These are phyloP conservation scores for Polychytrium aggregatum DNA, from an alignment of 192 early-diverging fungal genomes.

Conservation along the genomic window DNA sequence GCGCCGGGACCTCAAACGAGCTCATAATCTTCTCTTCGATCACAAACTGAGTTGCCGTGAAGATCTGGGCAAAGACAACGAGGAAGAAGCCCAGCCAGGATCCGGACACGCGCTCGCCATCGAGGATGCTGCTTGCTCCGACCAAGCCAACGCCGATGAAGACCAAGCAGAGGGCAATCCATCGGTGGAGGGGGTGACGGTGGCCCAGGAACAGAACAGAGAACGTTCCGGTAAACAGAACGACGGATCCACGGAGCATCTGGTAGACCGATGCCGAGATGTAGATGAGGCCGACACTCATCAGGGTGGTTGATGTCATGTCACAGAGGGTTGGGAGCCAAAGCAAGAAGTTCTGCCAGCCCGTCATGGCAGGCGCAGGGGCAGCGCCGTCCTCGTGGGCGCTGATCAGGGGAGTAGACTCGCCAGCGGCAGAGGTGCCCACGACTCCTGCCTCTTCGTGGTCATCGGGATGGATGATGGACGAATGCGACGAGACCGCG, in stretches of 20 bases:
- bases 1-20: constrained; percentile 65
- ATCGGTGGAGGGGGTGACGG: constrained; percentile 64
- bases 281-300: constrained; percentile 96
- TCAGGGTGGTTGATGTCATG: constrained; percentile 70
- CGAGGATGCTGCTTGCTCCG: constrained; percentile 29
- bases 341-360: constrained; percentile 45
- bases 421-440: constrained; percentile 2
- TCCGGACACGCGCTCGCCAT: background rate
- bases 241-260: constrained; percentile 93
- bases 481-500: background rate
- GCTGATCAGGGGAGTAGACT: constrained; percentile 11
- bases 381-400: constrained; percentile 1
- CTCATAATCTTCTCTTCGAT: constrained; percentile 88
- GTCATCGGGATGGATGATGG: constrained; percentile 4
- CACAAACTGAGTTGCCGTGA: constrained; percentile 92
- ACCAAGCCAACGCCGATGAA: constrained; percentile 84
- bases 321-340: constrained; percentile 77
- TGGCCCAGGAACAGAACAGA: constrained; percentile 76
- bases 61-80: constrained; percentile 81
- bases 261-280: constrained; percentile 85
- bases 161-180: constrained; percentile 71
- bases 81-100: constrained; percentile 69
- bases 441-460: constrained; percentile 11
- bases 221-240: constrained; percentile 88
- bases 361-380: constrained; percentile 32